Evolutionary conservation across 371 early-diverging fungal genomes (phyloP).

Genomic region (Mortierella sp.): DNA sequence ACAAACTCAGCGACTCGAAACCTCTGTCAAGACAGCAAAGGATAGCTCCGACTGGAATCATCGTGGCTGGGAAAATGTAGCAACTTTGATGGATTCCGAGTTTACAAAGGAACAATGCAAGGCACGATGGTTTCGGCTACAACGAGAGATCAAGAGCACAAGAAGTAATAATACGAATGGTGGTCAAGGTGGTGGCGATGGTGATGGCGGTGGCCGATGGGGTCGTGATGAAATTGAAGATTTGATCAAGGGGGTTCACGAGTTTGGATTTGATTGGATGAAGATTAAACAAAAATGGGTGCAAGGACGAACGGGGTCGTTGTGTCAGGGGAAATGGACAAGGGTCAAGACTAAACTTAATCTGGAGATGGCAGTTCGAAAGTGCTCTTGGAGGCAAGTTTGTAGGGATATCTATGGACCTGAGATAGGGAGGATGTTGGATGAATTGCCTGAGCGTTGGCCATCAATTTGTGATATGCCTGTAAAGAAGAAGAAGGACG

Average conservation of each 20-base stretch:
- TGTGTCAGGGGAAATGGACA: conserved; percentile 40
- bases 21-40: conserved; percentile 8
- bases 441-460: conserved; percentile 8
- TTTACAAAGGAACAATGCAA: conserved; percentile 34
- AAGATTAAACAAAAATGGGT: conserved; percentile 22
- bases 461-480: conserved; percentile 8
- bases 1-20: conserved; percentile 11
- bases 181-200: no score
- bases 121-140: conserved; percentile 26
- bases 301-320: conserved; percentile 28
- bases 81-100: conserved; percentile 15
- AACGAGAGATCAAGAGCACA: neutral
- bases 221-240: conserved; percentile 21
- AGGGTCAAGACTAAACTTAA: conserved; percentile 10
- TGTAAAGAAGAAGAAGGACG: no score
- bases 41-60: neutral
- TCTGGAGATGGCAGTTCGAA: conserved; percentile 18
- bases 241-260: conserved; percentile 14
- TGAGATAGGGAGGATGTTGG: conserved; percentile 4
- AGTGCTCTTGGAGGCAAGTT: conserved; percentile 12
- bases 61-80: conserved; percentile 16
- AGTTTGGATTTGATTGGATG: conserved; percentile 27
- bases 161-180: no score
- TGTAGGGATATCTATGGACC: conserved; percentile 14
- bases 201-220: conserved; percentile 18